Evolutionary conservation across 1,284 basidiomycete genomes (phyloP), one percentile per base, ranked within the genome.

Genomic region (Ganoderma leucocontextum): DNA sequence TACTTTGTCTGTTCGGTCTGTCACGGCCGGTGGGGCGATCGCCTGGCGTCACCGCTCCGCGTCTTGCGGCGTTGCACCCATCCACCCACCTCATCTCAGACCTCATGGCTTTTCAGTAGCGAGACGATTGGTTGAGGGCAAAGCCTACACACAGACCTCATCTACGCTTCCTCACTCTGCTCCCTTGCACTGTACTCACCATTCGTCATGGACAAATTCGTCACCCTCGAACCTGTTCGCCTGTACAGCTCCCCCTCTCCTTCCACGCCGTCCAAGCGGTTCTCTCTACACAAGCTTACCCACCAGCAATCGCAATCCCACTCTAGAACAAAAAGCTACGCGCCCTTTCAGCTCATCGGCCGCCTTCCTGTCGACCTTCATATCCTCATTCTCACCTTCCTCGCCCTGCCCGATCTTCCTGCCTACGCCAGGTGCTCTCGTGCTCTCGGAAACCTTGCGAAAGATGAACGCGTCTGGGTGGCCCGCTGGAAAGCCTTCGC

Each of bases 371-470:
- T 88, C 53, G 89, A 92, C 73, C 81, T 96, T 5, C 91, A 97
- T 77, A 81, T 93, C 35, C 83, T 91, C 62, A 85, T 97, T 66
- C 84, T 96, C 69, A 81, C 85, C 6, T 86, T 89, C 77, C 83
- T 95, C 25, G 89, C 95, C 4, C 81, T 97, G 19, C 89, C 93
- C 33, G 95, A 96, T 78, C 80, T 97, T 22, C 89, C 93, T 1
- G 84, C 88, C 2, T 94, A 96, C 75, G 88, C 92, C 12, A 85
- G 89, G 49, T 85, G 83, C 42, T 93, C 86, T 66, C 86, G 89
- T 63, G 88, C 92, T 38, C 84, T 93, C 41, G 85, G 89, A 4
- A 82, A 83, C 12, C 81, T 96, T n/a, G 86, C 87, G 1, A 80
- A 84, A 22, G 89, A 93, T 68, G 95, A 97, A 66, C 80, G 82